Conservation (phyloP, 768 basidiomycete genomes). For the Termitomyces sp. region DNA sequence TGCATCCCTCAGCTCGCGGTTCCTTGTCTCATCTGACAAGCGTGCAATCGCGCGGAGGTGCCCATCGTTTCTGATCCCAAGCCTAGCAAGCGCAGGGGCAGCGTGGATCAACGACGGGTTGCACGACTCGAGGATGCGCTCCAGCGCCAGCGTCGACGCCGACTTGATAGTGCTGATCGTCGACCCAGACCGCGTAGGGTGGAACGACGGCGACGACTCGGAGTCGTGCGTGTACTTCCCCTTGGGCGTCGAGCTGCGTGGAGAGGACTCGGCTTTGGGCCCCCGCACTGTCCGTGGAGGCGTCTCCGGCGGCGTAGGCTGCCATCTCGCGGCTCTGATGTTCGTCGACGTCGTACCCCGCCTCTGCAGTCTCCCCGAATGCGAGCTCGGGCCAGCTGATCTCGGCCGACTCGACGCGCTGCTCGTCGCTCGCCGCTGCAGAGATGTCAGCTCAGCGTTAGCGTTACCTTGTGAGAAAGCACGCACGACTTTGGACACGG, state of each 20-base stretch:
- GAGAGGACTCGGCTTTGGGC: neutral
- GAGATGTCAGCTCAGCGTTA: neutral
- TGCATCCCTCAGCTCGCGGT: constrained; percentile 66
- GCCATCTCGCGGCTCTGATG: constrained; percentile 8
- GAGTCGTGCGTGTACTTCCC: constrained; percentile 1
- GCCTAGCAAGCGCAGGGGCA: constrained; percentile 44
- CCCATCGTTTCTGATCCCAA: constrained; percentile 56
- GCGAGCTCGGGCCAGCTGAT: no score
- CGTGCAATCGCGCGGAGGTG: constrained; percentile 60
- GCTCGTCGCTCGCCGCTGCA: neutral
- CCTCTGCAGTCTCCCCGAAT: neutral
- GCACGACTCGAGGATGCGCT: constrained; percentile 54
- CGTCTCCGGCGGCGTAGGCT: constrained; percentile 20
- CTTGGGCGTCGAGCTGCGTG: constrained; percentile 17
- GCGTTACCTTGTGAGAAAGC: neutral
- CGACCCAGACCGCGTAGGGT: constrained; percentile 33
- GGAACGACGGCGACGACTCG: constrained; percentile 23
- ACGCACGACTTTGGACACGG: neutral
- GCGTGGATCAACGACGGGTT: constrained; percentile 64
- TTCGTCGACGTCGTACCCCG: neutral
- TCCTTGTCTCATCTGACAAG: constrained; percentile 60
- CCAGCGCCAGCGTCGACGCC: constrained; percentile 35
- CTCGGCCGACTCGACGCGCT: no score
- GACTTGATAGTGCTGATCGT: constrained; percentile 41
- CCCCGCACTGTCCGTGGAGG: constrained; percentile 8